Evolutionary conservation across 2,329 filamentous ascomycete species (phyloP).

Genomic region (Cladobotryum protrusum): DNA sequence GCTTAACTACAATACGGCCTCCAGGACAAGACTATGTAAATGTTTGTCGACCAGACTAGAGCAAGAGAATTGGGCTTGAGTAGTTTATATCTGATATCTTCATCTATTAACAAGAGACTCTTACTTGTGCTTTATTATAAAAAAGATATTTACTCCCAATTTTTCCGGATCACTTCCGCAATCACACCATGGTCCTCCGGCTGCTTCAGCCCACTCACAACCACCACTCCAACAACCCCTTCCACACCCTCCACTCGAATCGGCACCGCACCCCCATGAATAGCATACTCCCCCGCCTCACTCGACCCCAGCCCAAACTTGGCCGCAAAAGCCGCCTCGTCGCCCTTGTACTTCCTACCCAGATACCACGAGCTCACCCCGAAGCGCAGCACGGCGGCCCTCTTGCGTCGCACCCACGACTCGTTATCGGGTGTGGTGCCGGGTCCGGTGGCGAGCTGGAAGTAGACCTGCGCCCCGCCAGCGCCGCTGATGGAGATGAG

Average conservation of each 20-base stretch:
- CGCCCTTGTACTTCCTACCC: slow-evolving; percentile 57
- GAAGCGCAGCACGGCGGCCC: slow-evolving; percentile 65
- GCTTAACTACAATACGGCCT: no score
- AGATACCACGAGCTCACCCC: slow-evolving; percentile 66
- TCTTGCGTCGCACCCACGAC: slow-evolving; percentile 64
- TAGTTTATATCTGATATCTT: no score
- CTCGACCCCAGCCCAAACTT: slow-evolving; percentile 58
- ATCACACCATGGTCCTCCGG: slow-evolving; percentile 73
- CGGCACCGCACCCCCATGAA: slow-evolving; percentile 72
- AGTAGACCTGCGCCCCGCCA: slow-evolving; percentile 55
- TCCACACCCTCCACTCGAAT: slow-evolving; percentile 67
- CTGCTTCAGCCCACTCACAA: slow-evolving; percentile 71
- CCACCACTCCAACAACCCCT: slow-evolving; percentile 66
- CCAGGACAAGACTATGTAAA: no score
- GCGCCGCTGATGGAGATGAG: slow-evolving; percentile 61
- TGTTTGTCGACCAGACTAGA: no score
- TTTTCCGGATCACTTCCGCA: slow-evolving; percentile 58
- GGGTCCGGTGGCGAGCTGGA: slow-evolving; percentile 61
- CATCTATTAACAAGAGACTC: no score
- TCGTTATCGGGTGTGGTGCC: slow-evolving; percentile 68
- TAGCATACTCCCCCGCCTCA: slow-evolving; percentile 58
- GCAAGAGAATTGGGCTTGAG: no score
- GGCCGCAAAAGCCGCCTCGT: slow-evolving; percentile 58
- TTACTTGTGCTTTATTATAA: no score
- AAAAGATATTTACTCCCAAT: slow-evolving; percentile 27